Conservation (phyloP, 2,329 filamentous ascomycete genomes). For the Colletotrichum lentis region DNA sequence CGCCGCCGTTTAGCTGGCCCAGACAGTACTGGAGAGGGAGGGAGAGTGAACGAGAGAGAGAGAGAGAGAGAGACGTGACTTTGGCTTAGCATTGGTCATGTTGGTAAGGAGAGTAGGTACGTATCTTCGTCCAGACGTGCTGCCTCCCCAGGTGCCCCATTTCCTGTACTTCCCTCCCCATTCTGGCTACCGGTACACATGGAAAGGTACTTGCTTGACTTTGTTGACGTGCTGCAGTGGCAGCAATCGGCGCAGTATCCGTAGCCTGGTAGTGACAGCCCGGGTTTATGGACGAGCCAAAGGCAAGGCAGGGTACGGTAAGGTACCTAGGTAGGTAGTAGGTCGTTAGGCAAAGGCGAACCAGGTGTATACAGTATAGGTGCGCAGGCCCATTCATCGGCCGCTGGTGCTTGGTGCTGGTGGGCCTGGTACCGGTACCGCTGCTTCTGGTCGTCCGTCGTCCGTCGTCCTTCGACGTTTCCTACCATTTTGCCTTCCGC, state of each 20-base stretch:
- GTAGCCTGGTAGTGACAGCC: constrained; percentile 13
- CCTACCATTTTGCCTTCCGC: constrained; percentile 38
- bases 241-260: background rate
- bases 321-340: background rate
- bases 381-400: constrained; percentile 6
- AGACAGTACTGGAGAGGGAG: constrained; percentile 20
- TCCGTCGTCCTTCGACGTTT: constrained; percentile 34
- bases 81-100: background rate
- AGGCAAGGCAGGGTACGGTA: constrained; percentile 10
- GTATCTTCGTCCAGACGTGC: constrained; percentile 12
- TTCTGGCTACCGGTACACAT: background rate
- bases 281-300: constrained; percentile 8
- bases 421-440: constrained; percentile 13
- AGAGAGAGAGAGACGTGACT: constrained; percentile 3
- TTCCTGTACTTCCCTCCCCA: background rate
- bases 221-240: constrained; percentile 16
- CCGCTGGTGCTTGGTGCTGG: constrained; percentile 15
- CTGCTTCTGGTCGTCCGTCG: constrained; percentile 5
- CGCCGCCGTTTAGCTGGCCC: constrained; percentile 22
- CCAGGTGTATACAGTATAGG: constrained; percentile 13
- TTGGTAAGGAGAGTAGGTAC: constrained; percentile 20
- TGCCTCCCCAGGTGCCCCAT: constrained; percentile 4
- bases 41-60: background rate
- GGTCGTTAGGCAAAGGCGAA: constrained; percentile 1
- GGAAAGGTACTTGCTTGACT: constrained; percentile 13